These are phyloP conservation scores for Penicillium sp. DNA, from an alignment of 2,329 filamentous ascomycete genomes.

Conservation along the genomic window DNA sequence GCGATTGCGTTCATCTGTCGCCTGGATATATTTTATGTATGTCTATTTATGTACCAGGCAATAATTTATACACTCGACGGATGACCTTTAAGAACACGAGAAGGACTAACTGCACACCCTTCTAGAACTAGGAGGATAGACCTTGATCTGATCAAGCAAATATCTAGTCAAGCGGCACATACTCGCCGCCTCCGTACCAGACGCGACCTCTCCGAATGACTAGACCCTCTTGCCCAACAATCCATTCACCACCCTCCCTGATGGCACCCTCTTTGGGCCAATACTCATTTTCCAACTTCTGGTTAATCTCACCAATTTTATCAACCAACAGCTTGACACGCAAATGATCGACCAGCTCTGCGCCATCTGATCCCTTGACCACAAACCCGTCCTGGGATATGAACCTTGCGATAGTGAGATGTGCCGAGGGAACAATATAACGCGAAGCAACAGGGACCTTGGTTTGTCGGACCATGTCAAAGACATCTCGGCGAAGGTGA, in stretches of 20 bases:
- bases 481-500: slow-evolving; percentile 78
- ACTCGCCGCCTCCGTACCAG: slow-evolving; percentile 87
- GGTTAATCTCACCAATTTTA: slow-evolving; percentile 72
- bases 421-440: slow-evolving; percentile 86
- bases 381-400: slow-evolving; percentile 63
- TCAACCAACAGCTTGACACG: slow-evolving; percentile 65
- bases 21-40: background rate
- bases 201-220: slow-evolving; percentile 71
- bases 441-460: slow-evolving; percentile 70
- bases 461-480: slow-evolving; percentile 57
- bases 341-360: slow-evolving; percentile 42
- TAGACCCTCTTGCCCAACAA: slow-evolving; percentile 76
- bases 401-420: slow-evolving; percentile 82
- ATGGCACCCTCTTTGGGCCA: slow-evolving; percentile 59
- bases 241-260: slow-evolving; percentile 67
- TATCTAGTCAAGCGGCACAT: slow-evolving; percentile 46
- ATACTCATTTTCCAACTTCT: slow-evolving; percentile 67
- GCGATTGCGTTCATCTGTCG: background rate
- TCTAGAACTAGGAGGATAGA: background rate
- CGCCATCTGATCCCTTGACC: slow-evolving; percentile 35
- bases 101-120: background rate
- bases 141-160: background rate
- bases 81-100: background rate
- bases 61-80: background rate
- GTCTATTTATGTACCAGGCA: background rate